Conservation (phyloP, 2,329 filamentous ascomycete species). For the Penicillium sp. region DNA sequence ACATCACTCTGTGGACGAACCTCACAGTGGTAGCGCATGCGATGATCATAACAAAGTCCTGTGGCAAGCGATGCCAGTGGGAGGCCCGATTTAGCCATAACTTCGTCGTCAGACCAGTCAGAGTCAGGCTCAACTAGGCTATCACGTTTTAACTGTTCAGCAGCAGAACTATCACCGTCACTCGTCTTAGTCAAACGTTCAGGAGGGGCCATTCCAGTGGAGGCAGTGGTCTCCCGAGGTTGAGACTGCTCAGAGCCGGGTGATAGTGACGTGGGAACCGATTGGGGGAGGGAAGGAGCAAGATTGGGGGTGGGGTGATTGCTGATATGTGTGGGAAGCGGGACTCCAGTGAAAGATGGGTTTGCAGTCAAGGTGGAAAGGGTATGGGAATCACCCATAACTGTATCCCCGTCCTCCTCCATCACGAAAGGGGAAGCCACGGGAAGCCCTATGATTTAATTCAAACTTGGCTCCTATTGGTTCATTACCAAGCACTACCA, state of each 20-base stretch:
- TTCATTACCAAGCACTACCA: constrained; percentile 15
- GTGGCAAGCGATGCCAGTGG: constrained; percentile 60
- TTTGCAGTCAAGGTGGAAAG: constrained; percentile 20
- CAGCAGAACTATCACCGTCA: constrained; percentile 26
- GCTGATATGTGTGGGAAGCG: constrained; percentile 21
- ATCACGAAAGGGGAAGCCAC: constrained; percentile 16
- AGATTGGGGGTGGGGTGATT: constrained; percentile 23
- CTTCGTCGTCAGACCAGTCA: constrained; percentile 43
- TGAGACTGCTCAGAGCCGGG: constrained; percentile 14
- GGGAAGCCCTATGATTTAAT: constrained; percentile 1
- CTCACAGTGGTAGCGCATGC: constrained; percentile 95
- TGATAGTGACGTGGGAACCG: constrained; percentile 9
- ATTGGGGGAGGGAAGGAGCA: constrained; percentile 20
- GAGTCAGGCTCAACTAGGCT: constrained; percentile 42
- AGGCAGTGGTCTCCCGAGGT: constrained; percentile 4
- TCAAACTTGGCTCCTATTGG: constrained; percentile 6
- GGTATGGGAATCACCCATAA: constrained; percentile 37
- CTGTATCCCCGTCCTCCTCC: constrained; percentile 42
- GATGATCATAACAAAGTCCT: constrained; percentile 83
- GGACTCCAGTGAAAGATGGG: constrained; percentile 17
- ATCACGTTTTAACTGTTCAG: constrained; percentile 29
- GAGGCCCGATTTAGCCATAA: constrained; percentile 42
- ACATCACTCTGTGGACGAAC: constrained; percentile 68
- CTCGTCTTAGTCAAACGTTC: constrained; percentile 28
- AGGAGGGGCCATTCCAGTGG: constrained; percentile 17